Conservation (phyloP, 129 eudicot species). For the Apium graveolens region DNA sequence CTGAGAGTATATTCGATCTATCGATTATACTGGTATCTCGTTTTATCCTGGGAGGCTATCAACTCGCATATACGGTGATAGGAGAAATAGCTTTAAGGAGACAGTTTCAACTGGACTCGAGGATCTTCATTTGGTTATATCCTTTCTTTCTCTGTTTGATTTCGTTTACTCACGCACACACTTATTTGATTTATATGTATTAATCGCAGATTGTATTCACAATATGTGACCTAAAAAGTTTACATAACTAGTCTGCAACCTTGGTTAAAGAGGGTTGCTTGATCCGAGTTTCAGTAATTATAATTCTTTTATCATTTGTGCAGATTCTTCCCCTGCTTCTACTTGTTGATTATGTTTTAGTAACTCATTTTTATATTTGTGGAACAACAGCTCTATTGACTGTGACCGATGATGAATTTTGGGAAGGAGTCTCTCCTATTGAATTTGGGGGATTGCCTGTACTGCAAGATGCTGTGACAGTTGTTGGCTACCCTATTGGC, state of each 20-base stretch:
- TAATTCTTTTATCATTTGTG: background rate
- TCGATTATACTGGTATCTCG: no score
- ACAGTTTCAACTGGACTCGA: no score
- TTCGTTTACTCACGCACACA: no score
- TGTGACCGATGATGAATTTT: conserved; percentile 48
- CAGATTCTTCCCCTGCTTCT: background rate
- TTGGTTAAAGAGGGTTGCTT: background rate
- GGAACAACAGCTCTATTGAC: conserved; percentile 42
- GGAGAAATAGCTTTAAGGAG: no score
- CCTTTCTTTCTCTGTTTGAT: no score
- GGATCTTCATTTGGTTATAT: no score
- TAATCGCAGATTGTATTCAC: no score
- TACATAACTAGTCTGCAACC: background rate
- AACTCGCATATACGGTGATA: no score
- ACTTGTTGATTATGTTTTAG: background rate
- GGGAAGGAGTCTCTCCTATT: conserved; percentile 53
- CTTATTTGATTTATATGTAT: no score
- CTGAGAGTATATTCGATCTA: no score
- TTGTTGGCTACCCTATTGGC: conserved; percentile 64
- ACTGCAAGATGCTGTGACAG: conserved; percentile 58
- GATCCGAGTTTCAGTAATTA: background rate
- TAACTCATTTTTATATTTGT: background rate
- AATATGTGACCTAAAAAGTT: background rate
- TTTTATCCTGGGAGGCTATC: no score
- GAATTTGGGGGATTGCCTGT: conserved; percentile 63